Base-by-base conservation (phyloP, 768 basidiomycete species). In the Termitomyces sp. region DNA sequence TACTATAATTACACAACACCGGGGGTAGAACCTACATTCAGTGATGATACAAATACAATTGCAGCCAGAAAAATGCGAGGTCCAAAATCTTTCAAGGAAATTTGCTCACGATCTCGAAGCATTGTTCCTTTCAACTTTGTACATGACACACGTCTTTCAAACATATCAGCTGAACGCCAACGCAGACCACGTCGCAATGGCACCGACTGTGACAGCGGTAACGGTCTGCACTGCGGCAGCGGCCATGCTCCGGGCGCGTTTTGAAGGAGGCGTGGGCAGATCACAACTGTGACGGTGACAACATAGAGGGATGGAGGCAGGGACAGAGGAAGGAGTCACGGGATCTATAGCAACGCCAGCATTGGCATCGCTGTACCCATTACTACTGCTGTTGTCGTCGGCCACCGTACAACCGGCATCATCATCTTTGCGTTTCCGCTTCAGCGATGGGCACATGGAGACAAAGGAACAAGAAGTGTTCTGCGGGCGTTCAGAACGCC, bases 181-280 rank as follows among this genome's bases (percentile, higher is more conserved):
- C 25, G 85, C 86, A 17, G 84, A 81, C 88, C 88, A 90, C 2
- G 88, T 79, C 3, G 82, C 84, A 12, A 84, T 82, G 14, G 86
- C 88, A 25, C 88, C 88, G 40, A 90, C 68, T 0, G 80, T 79
- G 32, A 85, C 78, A 17, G 81, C 83, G 3, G 84, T 79, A 7
- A 83, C 80, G 6, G 87, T 88, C 45, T 82, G 82, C 39, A 74
- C 77, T 35, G 83, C 70, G 5, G 75, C 72, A 32, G 70, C 64
- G 19, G 71, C 77, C 23, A 80, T 66, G 44, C 70, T 76, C 59
- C 77, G 71, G 1, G 73, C 71, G 12, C 85, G 79, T 63, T 84
- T 85, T 37, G 58, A 72, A 67, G 27, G 59, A 61, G 65, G 59
- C 16, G 19, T 10, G 19, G 40, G 11, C 3, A 27, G 11, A 3